phyloP scores from a whole-genome alignment of 2,329 filamentous ascomycete species.

The Geosmithia flava region DNA sequence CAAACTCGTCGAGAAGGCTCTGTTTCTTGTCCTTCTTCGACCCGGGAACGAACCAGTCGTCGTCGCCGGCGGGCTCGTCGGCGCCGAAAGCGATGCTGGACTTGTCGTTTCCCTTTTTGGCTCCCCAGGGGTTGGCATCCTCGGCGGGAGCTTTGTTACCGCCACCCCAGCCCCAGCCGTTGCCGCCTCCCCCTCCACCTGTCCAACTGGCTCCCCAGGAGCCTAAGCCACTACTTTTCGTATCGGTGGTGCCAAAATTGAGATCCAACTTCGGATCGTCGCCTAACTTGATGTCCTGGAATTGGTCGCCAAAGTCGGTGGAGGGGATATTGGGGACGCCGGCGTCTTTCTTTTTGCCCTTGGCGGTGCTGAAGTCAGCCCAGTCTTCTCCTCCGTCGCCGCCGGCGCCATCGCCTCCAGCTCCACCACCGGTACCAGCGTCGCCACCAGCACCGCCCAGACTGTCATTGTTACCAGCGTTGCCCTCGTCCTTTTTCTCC shows the following conservation, averaged over 20 bases:
- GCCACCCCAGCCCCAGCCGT: constrained; percentile 25
- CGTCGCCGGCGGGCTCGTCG: neutral
- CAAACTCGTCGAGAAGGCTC: constrained; percentile 5
- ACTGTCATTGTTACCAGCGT: constrained; percentile 6
- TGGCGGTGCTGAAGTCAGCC: constrained; percentile 11
- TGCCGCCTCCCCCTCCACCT: constrained; percentile 27
- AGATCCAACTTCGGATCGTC: constrained; percentile 46
- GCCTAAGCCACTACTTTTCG: constrained; percentile 33
- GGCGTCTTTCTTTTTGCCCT: constrained; percentile 21
- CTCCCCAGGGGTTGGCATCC: constrained; percentile 35
- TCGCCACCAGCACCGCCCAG: constrained; percentile 7
- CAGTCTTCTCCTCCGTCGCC: constrained; percentile 21
- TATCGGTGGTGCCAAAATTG: constrained; percentile 34
- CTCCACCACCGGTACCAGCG: constrained; percentile 5
- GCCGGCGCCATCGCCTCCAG: constrained; percentile 21
- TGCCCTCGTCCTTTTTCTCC: constrained; percentile 13
- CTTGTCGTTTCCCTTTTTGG: constrained; percentile 40
- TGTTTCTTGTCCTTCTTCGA: constrained; percentile 10
- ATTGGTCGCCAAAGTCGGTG: constrained; percentile 33
- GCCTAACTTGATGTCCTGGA: constrained; percentile 56
- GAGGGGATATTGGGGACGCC: constrained; percentile 13
- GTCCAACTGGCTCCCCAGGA: constrained; percentile 50
- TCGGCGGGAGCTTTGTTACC: constrained; percentile 14
- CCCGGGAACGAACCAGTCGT: constrained; percentile 3
- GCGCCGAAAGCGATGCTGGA: constrained; percentile 32